Evolutionary conservation across 371 early-diverging fungal species (phyloP), one percentile per base, ranked within the genome.

Genomic region (Thermomucor indicae-seudaticae): DNA sequence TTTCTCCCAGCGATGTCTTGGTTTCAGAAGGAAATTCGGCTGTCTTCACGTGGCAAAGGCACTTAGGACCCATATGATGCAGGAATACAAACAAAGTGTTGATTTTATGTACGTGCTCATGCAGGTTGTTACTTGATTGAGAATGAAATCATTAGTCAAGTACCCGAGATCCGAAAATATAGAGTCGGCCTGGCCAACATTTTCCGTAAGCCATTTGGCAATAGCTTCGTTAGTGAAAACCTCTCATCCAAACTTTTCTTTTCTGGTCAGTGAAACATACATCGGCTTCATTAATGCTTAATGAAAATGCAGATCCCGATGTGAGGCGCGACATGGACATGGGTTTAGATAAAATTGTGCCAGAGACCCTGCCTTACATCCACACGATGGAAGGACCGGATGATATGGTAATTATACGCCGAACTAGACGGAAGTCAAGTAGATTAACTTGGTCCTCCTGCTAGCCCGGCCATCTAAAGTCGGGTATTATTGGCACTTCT

Each of bases 391-490:
- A 92, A 55, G 92, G 77, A 3, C 46, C 76, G 10, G 76, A 72
- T 51, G 72, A 73, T 58, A 73, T 73, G 73, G 77, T 77, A 70
- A 45, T 27, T n/a, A n/a, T n/a, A n/a, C n/a, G n/a, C n/a, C n/a
- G n/a, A n/a, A n/a, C n/a, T n/a, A n/a, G n/a, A n/a, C n/a, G n/a
- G n/a, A n/a, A n/a, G n/a, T 55, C 5, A 62, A 20, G 20, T 49
- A 34, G 45, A 54, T 20, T 46, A 16, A n/a, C 12, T 12, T 16
- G 5, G 35, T 11, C 29, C 19, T 12, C 34, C 47, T 42, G 31
- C 2, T 59, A 82, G 87, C 92, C 94, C 29, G 94, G 89, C 0
- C 96, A 96, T 63, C 72, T 93, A 34, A 96, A 95, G 65, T 77
- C 82, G 30, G 84, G 88, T 11, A 62, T 95, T 23, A 64, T 95